Evolutionary conservation across 1,284 basidiomycete genomes (phyloP).

Genomic region (Cryptococcus sp.): DNA sequence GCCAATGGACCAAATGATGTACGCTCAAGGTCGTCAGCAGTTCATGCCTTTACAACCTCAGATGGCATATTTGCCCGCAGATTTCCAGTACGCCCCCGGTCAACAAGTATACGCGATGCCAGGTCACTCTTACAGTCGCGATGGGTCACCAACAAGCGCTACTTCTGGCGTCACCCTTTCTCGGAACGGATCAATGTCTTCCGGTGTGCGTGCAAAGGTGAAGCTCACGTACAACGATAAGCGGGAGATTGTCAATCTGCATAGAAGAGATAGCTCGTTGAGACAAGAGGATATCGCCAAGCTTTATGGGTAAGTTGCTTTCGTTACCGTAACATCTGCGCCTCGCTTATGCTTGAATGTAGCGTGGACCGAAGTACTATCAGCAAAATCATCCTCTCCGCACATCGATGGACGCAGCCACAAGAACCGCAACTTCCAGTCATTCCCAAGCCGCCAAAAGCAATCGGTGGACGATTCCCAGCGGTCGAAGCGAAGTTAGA

Average conservation of each 20-base stretch:
- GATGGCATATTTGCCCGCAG: slow-evolving; percentile 8
- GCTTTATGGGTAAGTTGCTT: slow-evolving; percentile 46
- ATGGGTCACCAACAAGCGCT: slow-evolving; percentile 30
- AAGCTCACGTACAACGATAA: slow-evolving; percentile 55
- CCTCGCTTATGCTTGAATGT: neutral
- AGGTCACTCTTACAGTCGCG: slow-evolving; percentile 25
- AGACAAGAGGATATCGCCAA: slow-evolving; percentile 55
- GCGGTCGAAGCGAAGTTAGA: slow-evolving; percentile 54
- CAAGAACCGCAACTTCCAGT: slow-evolving; percentile 25
- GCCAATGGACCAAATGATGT: slow-evolving; percentile 13
- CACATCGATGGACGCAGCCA: slow-evolving; percentile 42
- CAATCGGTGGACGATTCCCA: slow-evolving; percentile 50
- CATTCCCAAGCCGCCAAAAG: slow-evolving; percentile 31
- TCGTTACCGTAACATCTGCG: no score
- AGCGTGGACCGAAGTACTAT: slow-evolving; percentile 59
- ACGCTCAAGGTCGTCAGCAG: slow-evolving; percentile 14
- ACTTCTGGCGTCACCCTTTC: slow-evolving; percentile 26
- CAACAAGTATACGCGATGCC: slow-evolving; percentile 13
- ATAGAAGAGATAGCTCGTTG: slow-evolving; percentile 43
- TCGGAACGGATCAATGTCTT: slow-evolving; percentile 29
- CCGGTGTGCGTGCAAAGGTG: slow-evolving; percentile 38
- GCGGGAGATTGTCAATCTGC: slow-evolving; percentile 54
- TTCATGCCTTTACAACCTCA: slow-evolving; percentile 10
- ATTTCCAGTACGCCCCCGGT: slow-evolving; percentile 8
- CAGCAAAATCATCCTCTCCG: slow-evolving; percentile 55